phyloP scores from a whole-genome alignment of 2,329 filamentous ascomycete genomes.

The Chrysosporium queenslandicum region DNA sequence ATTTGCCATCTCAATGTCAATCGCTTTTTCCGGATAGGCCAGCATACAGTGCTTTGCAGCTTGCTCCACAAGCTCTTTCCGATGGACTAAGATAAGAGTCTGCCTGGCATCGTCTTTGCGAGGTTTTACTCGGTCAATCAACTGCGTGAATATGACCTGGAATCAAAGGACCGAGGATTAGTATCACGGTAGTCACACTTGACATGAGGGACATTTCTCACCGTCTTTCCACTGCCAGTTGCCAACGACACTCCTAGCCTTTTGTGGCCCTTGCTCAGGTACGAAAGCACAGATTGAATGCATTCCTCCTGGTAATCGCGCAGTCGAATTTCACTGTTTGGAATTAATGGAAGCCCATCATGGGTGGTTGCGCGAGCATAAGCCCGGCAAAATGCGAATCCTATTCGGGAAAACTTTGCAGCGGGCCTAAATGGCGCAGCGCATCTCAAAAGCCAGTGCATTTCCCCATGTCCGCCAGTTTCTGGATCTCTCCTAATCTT shows the following conservation, averaged over 20 bases:
- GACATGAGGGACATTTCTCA: slow-evolving; percentile 30
- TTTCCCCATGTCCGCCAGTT: slow-evolving; percentile 18
- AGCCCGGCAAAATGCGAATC: not conserved
- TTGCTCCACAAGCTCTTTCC: slow-evolving; percentile 88
- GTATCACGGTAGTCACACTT: too few relatives aligned
- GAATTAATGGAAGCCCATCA: slow-evolving; percentile 12
- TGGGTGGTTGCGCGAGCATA: not conserved
- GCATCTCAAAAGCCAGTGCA: slow-evolving; percentile 23
- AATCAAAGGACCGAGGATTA: too few relatives aligned
- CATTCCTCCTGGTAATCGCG: slow-evolving; percentile 87
- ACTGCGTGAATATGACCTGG: slow-evolving; percentile 88
- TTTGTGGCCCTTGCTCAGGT: slow-evolving; percentile 61
- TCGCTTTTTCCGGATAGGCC: slow-evolving; percentile 66
- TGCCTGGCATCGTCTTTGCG: slow-evolving; percentile 52
- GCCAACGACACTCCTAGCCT: slow-evolving; percentile 75
- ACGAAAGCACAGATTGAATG: slow-evolving; percentile 66
- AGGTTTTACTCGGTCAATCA: slow-evolving; percentile 66
- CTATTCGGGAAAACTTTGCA: not conserved
- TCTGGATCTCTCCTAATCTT: too few relatives aligned
- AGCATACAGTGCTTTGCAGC: slow-evolving; percentile 72
- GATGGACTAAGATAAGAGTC: slow-evolving; percentile 84
- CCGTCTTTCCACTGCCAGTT: slow-evolving; percentile 82
- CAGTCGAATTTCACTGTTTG: slow-evolving; percentile 45
- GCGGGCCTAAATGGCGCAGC: slow-evolving; percentile 17
- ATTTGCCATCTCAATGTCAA: slow-evolving; percentile 88